phyloP scores from a whole-genome alignment of 78 protist genomes.

The Guillardia theta region DNA sequence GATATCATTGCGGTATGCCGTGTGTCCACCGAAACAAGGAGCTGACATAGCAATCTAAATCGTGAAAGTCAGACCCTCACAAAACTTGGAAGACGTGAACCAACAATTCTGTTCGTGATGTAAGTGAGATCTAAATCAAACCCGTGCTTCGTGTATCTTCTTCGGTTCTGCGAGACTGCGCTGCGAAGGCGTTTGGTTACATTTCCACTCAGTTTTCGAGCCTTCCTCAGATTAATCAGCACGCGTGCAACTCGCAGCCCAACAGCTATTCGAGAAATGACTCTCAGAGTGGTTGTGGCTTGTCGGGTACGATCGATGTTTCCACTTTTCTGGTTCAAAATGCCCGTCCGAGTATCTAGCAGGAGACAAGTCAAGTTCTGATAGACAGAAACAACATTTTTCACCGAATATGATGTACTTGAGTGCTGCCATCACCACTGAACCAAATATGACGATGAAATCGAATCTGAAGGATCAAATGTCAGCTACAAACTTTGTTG shows the following conservation, averaged over 20 bases:
- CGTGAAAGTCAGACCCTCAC: neutral
- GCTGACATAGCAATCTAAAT: neutral
- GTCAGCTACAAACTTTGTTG: no score
- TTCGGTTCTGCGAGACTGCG: neutral
- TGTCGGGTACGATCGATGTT: neutral
- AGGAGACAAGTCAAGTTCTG: no score
- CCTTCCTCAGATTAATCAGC: neutral
- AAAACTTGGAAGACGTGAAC: neutral
- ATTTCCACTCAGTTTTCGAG: neutral
- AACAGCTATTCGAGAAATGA: neutral
- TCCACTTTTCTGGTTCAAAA: no score
- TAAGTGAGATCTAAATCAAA: conserved; percentile 74
- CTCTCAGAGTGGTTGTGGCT: neutral
- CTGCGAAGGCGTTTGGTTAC: neutral
- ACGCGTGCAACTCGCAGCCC: neutral
- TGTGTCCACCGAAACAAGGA: neutral
- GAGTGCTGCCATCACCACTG: no score
- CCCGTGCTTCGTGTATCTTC: conserved; percentile 20
- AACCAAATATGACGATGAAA: no score
- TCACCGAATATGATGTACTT: no score
- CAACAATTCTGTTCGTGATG: neutral
- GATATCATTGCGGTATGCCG: neutral
- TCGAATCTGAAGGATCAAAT: no score
- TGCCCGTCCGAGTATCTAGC: no score
- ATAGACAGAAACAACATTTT: no score